phyloP scores from a whole-genome alignment of 2,329 filamentous ascomycete species.

The Arthrobotrys sinensis region DNA sequence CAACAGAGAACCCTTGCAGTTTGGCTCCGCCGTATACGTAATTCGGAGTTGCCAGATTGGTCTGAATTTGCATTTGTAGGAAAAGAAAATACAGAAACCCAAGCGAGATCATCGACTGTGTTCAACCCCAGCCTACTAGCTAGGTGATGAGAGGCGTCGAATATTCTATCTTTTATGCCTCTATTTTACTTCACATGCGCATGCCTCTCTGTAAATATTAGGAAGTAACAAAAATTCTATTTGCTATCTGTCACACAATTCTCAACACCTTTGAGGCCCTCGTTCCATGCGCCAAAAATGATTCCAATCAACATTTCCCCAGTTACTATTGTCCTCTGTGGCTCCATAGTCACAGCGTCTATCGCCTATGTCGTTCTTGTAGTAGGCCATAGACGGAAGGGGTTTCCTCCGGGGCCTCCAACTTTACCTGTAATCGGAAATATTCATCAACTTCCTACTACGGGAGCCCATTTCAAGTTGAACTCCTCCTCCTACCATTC shows the following conservation, averaged over 20 bases:
- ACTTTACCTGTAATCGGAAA: constrained; percentile 69
- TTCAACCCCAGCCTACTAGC: neutral
- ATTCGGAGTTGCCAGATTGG: neutral
- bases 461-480: constrained; percentile 65
- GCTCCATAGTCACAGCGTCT: constrained; percentile 19
- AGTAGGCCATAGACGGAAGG: constrained; percentile 34
- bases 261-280: neutral
- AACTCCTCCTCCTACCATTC: constrained; percentile 1
- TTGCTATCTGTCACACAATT: no score
- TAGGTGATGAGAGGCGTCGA: neutral
- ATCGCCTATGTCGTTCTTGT: constrained; percentile 32
- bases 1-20: neutral
- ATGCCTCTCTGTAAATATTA: neutral
- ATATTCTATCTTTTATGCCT: neutral
- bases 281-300: neutral
- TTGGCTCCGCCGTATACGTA: neutral
- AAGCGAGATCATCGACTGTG: neutral
- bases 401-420: constrained; percentile 66
- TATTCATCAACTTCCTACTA: constrained; percentile 67
- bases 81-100: neutral
- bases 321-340: constrained; percentile 11
- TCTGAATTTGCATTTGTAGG: neutral
- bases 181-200: neutral
- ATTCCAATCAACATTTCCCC: constrained; percentile 27
- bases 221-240: neutral